A percentile compares a stretch with the other conserved stretches of the same genome.
Conservation (phyloP, 179 eudicot species). For the Nepenthes alata region DNA sequence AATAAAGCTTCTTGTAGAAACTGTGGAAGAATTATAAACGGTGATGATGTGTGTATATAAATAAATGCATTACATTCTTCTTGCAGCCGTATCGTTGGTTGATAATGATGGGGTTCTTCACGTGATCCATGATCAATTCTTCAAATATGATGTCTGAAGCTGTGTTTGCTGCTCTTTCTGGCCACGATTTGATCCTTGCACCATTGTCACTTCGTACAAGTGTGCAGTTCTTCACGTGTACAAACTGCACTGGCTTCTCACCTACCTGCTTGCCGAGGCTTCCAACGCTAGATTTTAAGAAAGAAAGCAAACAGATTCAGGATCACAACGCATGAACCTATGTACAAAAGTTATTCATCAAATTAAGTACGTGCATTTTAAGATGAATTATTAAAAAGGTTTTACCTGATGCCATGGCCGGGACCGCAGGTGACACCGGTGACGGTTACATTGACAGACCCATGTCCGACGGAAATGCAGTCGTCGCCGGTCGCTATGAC, state of each 20-base stretch:
- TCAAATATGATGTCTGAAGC: slow-evolving; percentile 32
- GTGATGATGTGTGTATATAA: background rate
- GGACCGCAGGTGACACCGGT: slow-evolving; percentile 42
- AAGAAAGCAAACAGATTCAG: background rate
- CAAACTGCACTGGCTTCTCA: slow-evolving; percentile 28
- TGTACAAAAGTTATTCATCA: background rate
- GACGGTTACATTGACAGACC: slow-evolving; percentile 21
- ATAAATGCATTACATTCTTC: background rate
- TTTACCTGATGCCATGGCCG: slow-evolving; percentile 63
- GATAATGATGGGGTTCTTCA: slow-evolving; percentile 47
- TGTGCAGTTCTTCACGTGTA: slow-evolving; percentile 43
- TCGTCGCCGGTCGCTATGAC: slow-evolving; percentile 64
- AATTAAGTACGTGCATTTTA: background rate
- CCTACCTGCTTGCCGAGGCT: slow-evolving; percentile 42
- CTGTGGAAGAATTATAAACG: no score
- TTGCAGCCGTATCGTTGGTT: slow-evolving; percentile 37
- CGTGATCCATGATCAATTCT: slow-evolving; percentile 37
- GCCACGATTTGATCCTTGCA: slow-evolving; percentile 55
- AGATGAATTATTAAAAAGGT: no score
- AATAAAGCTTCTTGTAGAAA: background rate
- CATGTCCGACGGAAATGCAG: slow-evolving; percentile 55
- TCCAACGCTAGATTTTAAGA: slow-evolving; percentile 30
- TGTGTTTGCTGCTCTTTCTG: slow-evolving; percentile 15
- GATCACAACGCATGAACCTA: background rate
- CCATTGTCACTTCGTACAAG: slow-evolving; percentile 41